These are phyloP conservation scores for Quillaja saponaria DNA, from an alignment of 306 rosid species.

Conservation along the genomic window DNA sequence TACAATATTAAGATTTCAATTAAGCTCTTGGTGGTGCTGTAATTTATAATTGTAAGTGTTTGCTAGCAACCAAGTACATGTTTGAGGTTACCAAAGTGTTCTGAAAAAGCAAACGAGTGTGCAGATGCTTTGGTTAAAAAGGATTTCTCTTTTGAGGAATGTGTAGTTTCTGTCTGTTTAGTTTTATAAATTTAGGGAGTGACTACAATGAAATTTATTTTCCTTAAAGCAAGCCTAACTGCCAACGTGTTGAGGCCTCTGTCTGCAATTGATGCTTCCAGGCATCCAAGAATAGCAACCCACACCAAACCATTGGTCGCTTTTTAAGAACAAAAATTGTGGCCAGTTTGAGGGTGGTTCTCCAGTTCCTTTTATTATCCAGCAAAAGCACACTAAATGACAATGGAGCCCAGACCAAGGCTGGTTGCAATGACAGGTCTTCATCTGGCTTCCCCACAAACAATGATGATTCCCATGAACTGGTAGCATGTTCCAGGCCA, in stretches of 20 bases:
- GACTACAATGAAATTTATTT: too few species aligned
- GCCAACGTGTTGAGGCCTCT: not conserved
- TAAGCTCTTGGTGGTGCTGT: too few species aligned
- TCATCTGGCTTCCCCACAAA: conserved; percentile 27
- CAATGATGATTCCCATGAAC: conserved; percentile 33
- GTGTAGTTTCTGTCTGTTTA: too few species aligned
- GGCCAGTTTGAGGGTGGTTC: not conserved
- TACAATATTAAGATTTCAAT: too few species aligned
- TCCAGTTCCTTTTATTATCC: not conserved
- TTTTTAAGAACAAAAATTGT: not conserved
- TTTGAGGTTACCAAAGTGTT: too few species aligned
- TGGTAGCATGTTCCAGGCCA: conserved; percentile 7
- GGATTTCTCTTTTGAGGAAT: too few species aligned
- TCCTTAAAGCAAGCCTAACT: not conserved
- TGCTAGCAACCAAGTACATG: too few species aligned
- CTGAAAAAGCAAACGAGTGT: too few species aligned
- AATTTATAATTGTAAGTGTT: too few species aligned
- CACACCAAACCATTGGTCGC: not conserved
- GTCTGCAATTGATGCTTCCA: not conserved
- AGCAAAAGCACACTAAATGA: conserved; percentile 11
- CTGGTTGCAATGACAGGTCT: conserved; percentile 20
- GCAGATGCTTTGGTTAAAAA: too few species aligned
- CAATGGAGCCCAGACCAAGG: conserved; percentile 13
- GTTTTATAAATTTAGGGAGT: too few species aligned
- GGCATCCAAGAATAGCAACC: not conserved